A percentile compares a stretch with the other conserved stretches of the same genome.
Conservation (phyloP, 2,329 filamentous ascomycete species). For the Sporothrix dimorphospora region DNA sequence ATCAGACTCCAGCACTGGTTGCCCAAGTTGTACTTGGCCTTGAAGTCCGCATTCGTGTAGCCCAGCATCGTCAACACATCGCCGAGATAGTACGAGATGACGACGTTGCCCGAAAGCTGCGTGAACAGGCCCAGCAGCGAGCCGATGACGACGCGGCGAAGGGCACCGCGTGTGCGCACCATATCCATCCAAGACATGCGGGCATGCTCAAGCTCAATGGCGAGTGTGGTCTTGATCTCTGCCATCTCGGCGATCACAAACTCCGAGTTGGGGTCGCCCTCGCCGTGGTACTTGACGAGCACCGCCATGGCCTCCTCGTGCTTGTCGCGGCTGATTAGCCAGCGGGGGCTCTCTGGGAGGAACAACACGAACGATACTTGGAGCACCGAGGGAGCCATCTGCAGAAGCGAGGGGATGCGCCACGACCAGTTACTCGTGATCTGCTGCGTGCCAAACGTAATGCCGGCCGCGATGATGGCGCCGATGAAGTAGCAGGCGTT, state of each 20-base stretch:
- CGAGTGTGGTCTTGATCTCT: conserved; percentile 61
- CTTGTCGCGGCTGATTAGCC: conserved; percentile 37
- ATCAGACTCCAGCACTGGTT: conserved; percentile 53
- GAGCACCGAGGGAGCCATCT: conserved; percentile 43
- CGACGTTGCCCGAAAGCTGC: conserved; percentile 57
- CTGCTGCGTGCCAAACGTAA: conserved; percentile 52
- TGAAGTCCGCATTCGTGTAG: conserved; percentile 45
- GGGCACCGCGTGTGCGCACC: conserved; percentile 54
- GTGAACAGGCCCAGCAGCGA: conserved; percentile 57
- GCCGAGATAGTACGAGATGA: conserved; percentile 56
- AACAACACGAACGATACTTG: conserved; percentile 47
- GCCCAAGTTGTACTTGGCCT: conserved; percentile 52
- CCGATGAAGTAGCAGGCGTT: conserved; percentile 60
- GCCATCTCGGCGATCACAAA: conserved; percentile 63
- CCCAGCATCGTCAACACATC: conserved; percentile 52
- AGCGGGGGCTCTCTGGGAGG: conserved; percentile 39
- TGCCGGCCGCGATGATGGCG: conserved; percentile 52
- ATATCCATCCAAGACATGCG: conserved; percentile 56
- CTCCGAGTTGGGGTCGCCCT: conserved; percentile 54
- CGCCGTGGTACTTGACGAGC: conserved; percentile 47
- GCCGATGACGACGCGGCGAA: conserved; percentile 53
- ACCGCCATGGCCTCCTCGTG: conserved; percentile 37
- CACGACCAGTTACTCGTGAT: conserved; percentile 44
- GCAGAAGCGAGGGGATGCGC: conserved; percentile 48
- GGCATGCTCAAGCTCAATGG: conserved; percentile 56